Base-by-base conservation (phyloP, 2,329 filamentous ascomycete species). In the Leptographium flavum region DNA sequence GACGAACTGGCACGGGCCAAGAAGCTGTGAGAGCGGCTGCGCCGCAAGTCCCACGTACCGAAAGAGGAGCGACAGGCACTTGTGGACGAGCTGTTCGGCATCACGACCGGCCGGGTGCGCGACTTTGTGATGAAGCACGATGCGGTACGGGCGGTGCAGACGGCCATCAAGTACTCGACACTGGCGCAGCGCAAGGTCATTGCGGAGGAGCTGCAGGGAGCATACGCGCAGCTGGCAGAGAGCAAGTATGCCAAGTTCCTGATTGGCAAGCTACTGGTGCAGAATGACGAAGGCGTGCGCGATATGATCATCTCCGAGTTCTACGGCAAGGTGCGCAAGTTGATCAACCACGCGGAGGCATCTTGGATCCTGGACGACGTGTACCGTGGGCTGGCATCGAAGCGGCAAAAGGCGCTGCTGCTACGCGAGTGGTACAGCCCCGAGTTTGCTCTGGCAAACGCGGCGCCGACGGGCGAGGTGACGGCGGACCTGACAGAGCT, bases 111-210 rank as follows among this genome's bases (percentile, higher is more conserved):
- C 44, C 79, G 84, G 47, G 83, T 96, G 56, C 87, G 86, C 63
- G 92, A 96, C 50, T 94, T 96, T 54, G 90, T 95, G 19, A 84
- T 98, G 67, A 98, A 98, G 74, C 92, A 98, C 63, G 92, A 98
- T 60, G 86, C 87, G 31, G 90, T 94, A n/a, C 78, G 92, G 54
- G 87, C 94, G 36, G 83, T 98, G 23, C 92, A 98, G 67, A 95
- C 88, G 13, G 92, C 90, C 32, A 77, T 98, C 65, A 98, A 98
- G 64, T 98, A 98, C 64, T 83, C 87, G 40, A 93, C 82, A 39
- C 71, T 79, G 45, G 81, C 84, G 49, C 88, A 95, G 65, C 76
- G 86, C 58, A 85, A 81, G 63, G 77, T 81, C 66, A 95, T 98
- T 56, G 87, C 88, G 9, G 71, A 70, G 47, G 92, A 98, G 63